Evolutionary conservation across 1,139 yeast genomes (phyloP).

Genomic region (Candida pseudocylindracea): DNA sequence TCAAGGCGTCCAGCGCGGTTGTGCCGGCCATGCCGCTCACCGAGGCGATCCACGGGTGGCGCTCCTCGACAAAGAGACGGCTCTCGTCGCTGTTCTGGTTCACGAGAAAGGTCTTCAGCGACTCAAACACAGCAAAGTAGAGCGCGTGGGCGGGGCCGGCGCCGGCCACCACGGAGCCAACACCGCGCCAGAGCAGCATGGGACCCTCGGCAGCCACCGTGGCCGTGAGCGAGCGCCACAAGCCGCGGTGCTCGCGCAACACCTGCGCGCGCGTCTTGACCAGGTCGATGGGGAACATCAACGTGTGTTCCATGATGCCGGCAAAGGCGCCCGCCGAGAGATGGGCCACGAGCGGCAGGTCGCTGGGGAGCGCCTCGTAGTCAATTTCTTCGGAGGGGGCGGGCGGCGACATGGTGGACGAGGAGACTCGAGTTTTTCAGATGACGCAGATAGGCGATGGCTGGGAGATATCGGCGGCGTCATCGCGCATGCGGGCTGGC

Average conservation of each 20-base stretch:
- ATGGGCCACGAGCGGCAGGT: conserved; percentile 67
- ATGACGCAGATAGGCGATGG: no score
- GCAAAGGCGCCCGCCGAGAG: conserved; percentile 91
- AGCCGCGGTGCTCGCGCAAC: conserved; percentile 8
- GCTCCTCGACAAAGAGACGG: conserved; percentile 29
- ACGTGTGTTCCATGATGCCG: conserved; percentile 95
- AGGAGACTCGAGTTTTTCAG: no score
- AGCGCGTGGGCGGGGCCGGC: conserved; percentile 99
- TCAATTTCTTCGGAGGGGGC: conserved; percentile 51
- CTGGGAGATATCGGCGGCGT: no score
- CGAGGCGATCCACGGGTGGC: conserved; percentile 68
- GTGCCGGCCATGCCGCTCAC: conserved; percentile 91
- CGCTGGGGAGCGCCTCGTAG: conserved; percentile 81
- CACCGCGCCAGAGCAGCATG: conserved; percentile 81
- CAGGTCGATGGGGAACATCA: conserved; percentile 92
- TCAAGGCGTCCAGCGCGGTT: conserved; percentile 77
- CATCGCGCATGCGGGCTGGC: no score
- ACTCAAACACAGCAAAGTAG: conserved; percentile 89
- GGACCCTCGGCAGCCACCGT: conserved; percentile 61
- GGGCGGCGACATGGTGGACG: no score
- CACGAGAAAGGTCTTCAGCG: conserved; percentile 43
- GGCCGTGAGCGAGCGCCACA: conserved; percentile 17
- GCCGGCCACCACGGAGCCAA: conserved; percentile 77
- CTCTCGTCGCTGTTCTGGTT: no score
- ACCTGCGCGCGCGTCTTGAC: conserved; percentile 93